These are phyloP conservation scores for Colletotrichum orbiculare DNA, from an alignment of 2,329 filamentous ascomycete species.

Conservation along the genomic window DNA sequence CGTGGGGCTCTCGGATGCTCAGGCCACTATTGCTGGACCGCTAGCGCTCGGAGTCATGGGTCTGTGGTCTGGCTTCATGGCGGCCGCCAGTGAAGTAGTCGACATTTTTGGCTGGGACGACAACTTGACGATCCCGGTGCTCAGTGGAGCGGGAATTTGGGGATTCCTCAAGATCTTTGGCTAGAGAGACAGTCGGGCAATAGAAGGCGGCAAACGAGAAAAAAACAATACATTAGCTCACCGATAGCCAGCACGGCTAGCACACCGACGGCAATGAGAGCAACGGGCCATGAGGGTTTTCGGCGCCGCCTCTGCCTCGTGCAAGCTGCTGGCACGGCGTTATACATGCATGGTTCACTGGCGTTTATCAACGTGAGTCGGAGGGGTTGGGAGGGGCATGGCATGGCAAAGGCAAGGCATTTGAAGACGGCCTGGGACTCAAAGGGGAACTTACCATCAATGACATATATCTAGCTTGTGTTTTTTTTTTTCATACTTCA, in stretches of 20 bases:
- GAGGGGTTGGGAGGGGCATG: slow-evolving; percentile 1
- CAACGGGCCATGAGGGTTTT: slow-evolving; percentile 4
- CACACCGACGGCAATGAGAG: slow-evolving; percentile 13
- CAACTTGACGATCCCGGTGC: slow-evolving; percentile 93
- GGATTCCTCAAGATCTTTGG: slow-evolving; percentile 91
- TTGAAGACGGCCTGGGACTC: slow-evolving; percentile 22
- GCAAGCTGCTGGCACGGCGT: slow-evolving; percentile 23
- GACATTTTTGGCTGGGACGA: slow-evolving; percentile 97
- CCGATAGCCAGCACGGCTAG: slow-evolving; percentile 22
- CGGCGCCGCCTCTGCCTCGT: slow-evolving; percentile 15
- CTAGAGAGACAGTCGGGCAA: slow-evolving; percentile 45
- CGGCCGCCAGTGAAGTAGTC: slow-evolving; percentile 88
- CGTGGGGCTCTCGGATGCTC: slow-evolving; percentile 69
- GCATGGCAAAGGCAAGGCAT: slow-evolving; percentile 16
- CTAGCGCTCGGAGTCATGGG: slow-evolving; percentile 84
- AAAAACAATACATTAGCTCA: slow-evolving; percentile 17
- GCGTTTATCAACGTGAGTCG: slow-evolving; percentile 28
- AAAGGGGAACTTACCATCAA: slow-evolving; percentile 28
- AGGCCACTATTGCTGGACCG: slow-evolving; percentile 74
- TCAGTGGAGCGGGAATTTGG: slow-evolving; percentile 91
- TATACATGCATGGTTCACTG: slow-evolving; percentile 33
- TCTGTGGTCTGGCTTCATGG: slow-evolving; percentile 87
- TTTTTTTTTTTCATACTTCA: background rate
- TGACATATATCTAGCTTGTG: slow-evolving; percentile 28
- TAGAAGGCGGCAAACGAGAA: slow-evolving; percentile 16